Percentiles rank a stretch among this genome's conserved stretches.
Evolutionary conservation across 2,329 filamentous ascomycete genomes (phyloP).

Genomic region (Microcyclosporella mali): DNA sequence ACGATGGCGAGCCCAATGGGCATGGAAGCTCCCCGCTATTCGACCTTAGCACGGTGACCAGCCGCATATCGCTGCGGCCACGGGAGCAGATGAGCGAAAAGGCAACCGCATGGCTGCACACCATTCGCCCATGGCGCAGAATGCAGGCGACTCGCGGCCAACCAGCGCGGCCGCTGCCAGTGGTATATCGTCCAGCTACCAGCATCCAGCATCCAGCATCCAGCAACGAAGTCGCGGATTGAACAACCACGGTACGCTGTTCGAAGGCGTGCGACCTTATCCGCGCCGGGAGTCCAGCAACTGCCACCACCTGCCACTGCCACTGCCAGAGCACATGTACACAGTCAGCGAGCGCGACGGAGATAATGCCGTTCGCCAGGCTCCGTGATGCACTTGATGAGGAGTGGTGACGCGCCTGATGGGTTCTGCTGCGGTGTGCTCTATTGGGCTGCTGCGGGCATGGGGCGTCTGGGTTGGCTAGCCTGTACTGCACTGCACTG

Average conservation of each 20-base stretch:
- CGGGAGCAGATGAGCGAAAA: conserved; percentile 27
- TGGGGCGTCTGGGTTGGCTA: too few species aligned
- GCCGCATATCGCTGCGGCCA: conserved; percentile 36
- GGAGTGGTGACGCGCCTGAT: too few species aligned
- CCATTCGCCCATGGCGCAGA: conserved; percentile 10
- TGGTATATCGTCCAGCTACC: not conserved
- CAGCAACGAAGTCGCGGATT: not conserved
- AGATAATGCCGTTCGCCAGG: too few species aligned
- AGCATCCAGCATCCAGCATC: not conserved
- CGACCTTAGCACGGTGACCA: conserved; percentile 18
- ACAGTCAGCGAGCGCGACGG: too few species aligned
- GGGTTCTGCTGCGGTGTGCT: too few species aligned
- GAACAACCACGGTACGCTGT: conserved; percentile 4
- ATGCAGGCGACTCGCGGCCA: not conserved
- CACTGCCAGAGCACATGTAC: too few species aligned
- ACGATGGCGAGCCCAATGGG: conserved; percentile 8
- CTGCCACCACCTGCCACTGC: too few species aligned
- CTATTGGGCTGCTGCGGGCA: too few species aligned
- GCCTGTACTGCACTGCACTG: not conserved
- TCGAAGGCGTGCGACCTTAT: not conserved
- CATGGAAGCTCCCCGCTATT: conserved; percentile 4
- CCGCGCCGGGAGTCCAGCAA: too few species aligned
- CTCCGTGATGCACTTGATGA: too few species aligned
- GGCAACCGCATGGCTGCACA: conserved; percentile 17
- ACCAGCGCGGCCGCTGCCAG: not conserved